Evolutionary conservation across 2,329 filamentous ascomycete genomes (phyloP).

Genomic region (Xylariales sp.): DNA sequence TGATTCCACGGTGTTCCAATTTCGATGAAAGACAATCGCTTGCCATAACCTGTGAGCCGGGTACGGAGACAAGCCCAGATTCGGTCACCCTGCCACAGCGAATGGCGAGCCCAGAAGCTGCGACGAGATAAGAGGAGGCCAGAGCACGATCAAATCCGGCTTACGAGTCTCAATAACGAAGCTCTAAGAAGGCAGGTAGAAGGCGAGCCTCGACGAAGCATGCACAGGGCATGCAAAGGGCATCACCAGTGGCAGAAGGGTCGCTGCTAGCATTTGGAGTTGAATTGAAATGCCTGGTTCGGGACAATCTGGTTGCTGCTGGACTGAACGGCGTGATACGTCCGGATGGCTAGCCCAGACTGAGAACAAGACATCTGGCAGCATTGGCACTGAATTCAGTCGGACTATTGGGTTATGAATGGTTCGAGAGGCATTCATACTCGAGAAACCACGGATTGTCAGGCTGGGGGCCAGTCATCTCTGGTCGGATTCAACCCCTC

Average conservation of each 20-base stretch:
- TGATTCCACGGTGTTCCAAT: not conserved
- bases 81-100: constrained; percentile 2
- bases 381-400: too few species aligned
- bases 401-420: too few species aligned
- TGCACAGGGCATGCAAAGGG: not conserved
- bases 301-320: constrained; percentile 1
- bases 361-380: too few species aligned
- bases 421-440: too few species aligned
- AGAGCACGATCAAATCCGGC: constrained; percentile 1
- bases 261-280: not conserved
- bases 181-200: constrained; percentile 9
- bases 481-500: too few species aligned
- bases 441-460: too few species aligned
- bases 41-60: not conserved
- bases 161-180: not conserved
- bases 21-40: constrained; percentile 2
- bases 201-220: not conserved
- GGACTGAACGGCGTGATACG: too few species aligned
- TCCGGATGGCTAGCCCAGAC: too few species aligned
- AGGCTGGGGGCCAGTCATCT: too few species aligned
- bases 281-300: constrained; percentile 2
- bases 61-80: constrained; percentile 3
- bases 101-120: not conserved
- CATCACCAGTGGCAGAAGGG: constrained; percentile 4
- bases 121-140: constrained; percentile 3